These are phyloP conservation scores for Cyclotella distinguenda DNA, from an alignment of 108 stramenopile species.

Conservation along the genomic window DNA sequence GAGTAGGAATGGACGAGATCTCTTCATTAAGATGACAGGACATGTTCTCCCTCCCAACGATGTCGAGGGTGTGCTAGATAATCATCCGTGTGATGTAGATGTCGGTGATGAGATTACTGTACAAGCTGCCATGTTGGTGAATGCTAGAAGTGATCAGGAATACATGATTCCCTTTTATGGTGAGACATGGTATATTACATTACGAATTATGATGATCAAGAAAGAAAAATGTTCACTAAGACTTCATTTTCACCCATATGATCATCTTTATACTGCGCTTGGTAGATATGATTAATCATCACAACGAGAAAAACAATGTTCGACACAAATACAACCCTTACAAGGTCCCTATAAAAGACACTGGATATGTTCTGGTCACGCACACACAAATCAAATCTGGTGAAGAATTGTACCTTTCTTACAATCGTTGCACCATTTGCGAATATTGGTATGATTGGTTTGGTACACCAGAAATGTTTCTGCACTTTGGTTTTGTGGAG, in stretches of 20 bases:
- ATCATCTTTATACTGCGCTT: neutral
- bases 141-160: constrained; percentile 59
- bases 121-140: constrained; percentile 48
- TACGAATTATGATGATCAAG: neutral
- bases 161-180: constrained; percentile 69
- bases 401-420: constrained; percentile 66
- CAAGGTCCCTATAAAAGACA: constrained; percentile 12
- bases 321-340: constrained; percentile 33
- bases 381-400: constrained; percentile 54
- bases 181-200: constrained; percentile 4
- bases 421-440: constrained; percentile 64
- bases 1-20: constrained; percentile 43
- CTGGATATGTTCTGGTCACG: constrained; percentile 20
- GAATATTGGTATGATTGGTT: constrained; percentile 23
- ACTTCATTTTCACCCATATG: neutral
- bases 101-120: constrained; percentile 13
- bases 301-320: constrained; percentile 46
- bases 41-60: constrained; percentile 21
- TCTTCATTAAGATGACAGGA: constrained; percentile 39
- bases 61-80: constrained; percentile 9
- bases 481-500: constrained; percentile 81
- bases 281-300: constrained; percentile 59
- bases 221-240: neutral
- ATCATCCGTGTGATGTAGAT: constrained; percentile 33
- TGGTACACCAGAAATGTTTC: constrained; percentile 63